Base-by-base conservation (phyloP, 768 basidiomycete species). In the Suillus spraguei region DNA sequence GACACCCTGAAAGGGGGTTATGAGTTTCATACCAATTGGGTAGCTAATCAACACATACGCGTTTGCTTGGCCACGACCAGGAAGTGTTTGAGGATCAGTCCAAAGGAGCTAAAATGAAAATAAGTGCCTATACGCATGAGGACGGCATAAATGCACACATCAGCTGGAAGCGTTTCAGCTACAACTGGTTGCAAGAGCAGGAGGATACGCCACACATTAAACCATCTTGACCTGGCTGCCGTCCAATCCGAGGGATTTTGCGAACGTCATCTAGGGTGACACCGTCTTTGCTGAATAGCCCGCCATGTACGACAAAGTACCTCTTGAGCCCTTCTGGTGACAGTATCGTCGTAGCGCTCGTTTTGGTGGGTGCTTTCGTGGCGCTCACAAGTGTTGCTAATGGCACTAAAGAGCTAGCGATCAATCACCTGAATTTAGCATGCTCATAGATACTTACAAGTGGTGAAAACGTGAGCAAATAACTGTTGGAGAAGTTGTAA, bases 291-390 rank as follows among this genome's bases (percentile, higher is more conserved):
- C 94, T 95, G 80, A 98, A 98, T 20, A 99, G 82, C 17, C 97
- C 97, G 13, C 97, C 97, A 71, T 99, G 97, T 6, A 97, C 94
- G 66, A 99, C 87, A 68, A 97, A 97, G 78, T 91, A 97, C 35
- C 96, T 88, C 73, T 94, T 95, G 60, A 80, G 75, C 10, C 95
- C 95, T 61, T 92, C 81, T 1, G 91, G 85, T 17, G 92, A 92
- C 33, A 99, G 80, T 65, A 98, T 97, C 4, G 87, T 80, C 10
- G 79, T 79, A 8, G 72, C 49, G 24, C 70, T 71, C 28, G 76
- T 68, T 20, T 73, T 74, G 47, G 74, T 74, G 46, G 86, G 88
- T 14, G 73, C 80, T 73, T 84, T 83, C 1, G 92, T 88, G 22
- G 94, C 88, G 67, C 82, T 85, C 60, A 99, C 77, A 54, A 99